phyloP scores from a whole-genome alignment of 768 basidiomycete species.

The Trametes maxima region DNA sequence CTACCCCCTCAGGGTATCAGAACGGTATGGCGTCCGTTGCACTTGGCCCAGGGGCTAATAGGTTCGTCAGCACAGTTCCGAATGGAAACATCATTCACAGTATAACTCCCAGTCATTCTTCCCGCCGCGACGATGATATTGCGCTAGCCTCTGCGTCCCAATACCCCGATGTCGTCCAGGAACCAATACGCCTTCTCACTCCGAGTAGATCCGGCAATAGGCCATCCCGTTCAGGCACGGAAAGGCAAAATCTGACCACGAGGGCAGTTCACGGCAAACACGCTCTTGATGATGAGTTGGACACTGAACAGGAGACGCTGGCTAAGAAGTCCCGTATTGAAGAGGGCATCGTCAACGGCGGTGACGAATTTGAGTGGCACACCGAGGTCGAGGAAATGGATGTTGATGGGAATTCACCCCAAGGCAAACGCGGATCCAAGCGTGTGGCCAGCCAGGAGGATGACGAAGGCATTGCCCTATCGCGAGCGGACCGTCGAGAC shows the following conservation, averaged over 20 bases:
- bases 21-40: too few species aligned
- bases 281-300: slow-evolving; percentile 46
- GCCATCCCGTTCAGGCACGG: slow-evolving; percentile 6
- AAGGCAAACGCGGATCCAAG: slow-evolving; percentile 49
- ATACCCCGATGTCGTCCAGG: background rate
- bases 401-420: slow-evolving; percentile 20
- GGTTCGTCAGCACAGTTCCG: background rate
- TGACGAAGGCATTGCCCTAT: slow-evolving; percentile 46
- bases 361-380: slow-evolving; percentile 49
- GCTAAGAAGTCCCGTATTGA: slow-evolving; percentile 59
- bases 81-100: too few species aligned
- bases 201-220: background rate
- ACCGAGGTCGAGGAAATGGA: slow-evolving; percentile 34
- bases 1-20: background rate
- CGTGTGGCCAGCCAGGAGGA: slow-evolving; percentile 48
- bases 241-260: slow-evolving; percentile 5
- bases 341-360: slow-evolving; percentile 49
- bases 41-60: background rate
- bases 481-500: slow-evolving; percentile 44
- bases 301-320: slow-evolving; percentile 36
- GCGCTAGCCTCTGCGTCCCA: background rate
- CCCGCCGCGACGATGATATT: too few species aligned
- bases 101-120: too few species aligned
- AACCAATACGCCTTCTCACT: background rate
- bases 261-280: slow-evolving; percentile 26